phyloP scores from a whole-genome alignment of 495 filamentous ascomycete genomes.

The Podospora didyma region DNA sequence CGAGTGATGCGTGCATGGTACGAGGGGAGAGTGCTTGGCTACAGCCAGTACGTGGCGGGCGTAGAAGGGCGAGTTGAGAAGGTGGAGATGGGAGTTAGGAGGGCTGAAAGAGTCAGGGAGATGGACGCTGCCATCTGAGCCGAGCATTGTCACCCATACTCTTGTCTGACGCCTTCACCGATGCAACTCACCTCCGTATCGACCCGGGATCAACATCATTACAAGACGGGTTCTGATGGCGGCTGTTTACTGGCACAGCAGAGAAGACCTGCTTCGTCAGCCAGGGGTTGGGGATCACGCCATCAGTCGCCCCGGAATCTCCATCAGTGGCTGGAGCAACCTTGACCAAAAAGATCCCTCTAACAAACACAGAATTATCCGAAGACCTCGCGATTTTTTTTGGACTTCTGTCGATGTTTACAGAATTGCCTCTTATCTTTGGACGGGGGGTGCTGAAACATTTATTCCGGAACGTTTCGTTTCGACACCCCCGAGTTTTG shows the following conservation, averaged over 20 bases:
- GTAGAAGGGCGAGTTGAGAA: slow-evolving; percentile 65
- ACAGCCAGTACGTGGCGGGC: slow-evolving; percentile 68
- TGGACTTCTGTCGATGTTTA: too few species aligned
- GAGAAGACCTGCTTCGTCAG: too few species aligned
- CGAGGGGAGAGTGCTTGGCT: slow-evolving; percentile 63
- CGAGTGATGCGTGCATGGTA: slow-evolving; percentile 75
- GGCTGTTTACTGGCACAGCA: too few species aligned
- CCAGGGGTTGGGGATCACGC: too few species aligned
- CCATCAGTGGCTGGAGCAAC: too few species aligned
- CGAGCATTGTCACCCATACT: background rate
- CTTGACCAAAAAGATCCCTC: too few species aligned
- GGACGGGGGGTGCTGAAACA: background rate
- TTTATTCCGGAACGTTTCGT: slow-evolving; percentile 6
- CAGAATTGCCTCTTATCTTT: too few species aligned
- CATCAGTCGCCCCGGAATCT: too few species aligned
- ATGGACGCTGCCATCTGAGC: slow-evolving; percentile 14
- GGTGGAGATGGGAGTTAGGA: slow-evolving; percentile 61
- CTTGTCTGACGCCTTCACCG: background rate
- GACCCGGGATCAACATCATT: background rate
- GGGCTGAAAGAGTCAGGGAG: slow-evolving; percentile 45
- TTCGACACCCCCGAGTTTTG: slow-evolving; percentile 2
- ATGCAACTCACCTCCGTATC: background rate
- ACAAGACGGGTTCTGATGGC: too few species aligned
- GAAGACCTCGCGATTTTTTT: too few species aligned
- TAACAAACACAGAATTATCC: too few species aligned